Evolutionary conservation across 345 rosid genomes (phyloP), one percentile per base, ranked within the genome.

Genomic region (Eucalyptus marginata): DNA sequence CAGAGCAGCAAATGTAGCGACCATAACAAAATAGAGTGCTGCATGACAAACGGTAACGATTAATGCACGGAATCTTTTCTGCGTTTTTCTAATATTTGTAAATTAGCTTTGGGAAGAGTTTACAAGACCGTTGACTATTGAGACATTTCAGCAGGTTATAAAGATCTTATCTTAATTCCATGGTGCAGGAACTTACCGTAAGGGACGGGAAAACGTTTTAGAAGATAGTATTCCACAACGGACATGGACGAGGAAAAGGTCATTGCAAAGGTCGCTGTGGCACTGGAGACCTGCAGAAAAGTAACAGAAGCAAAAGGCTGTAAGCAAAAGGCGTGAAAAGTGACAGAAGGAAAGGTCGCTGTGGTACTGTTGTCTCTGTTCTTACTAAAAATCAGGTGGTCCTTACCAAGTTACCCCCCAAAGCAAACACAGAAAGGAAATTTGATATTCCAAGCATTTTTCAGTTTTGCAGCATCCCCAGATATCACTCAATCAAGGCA

Each of bases 211-310:
- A 96, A 96, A 59, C 97, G 96, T 88, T 94, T 95, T 29, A 96
- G 93, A 88, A 96, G 96, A 91, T 94, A 96, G 90, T 96, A 96
- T 89, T 96, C 99, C 16, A 96, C 91, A n/a, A 94, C 99, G 44
- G 97, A 96, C 96, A 96, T 94, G 16, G 98, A 96, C 47, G 99
- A 96, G 76, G 97, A 96, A 89, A 96, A 96, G 27, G 94, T 92
- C 99, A 96, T 96, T n/a, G 96, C 96, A 91, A 96, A 96, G 89
- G 99, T 96, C 40, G 96, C 94, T 47, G 98, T 96, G 87, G 99
- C 96, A 94, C 97, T 96, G 87, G 97, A 93, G 85, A 96, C 98
- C 98, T 95, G 88, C 88, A 86, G 29, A 89, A 59, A 49, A 33
- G 31, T 71, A 43, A 49, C 36, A 13, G 43, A 58, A 49, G 22